Base-by-base conservation (phyloP, 1,284 basidiomycete species). In the Hymenochaete sp. region DNA sequence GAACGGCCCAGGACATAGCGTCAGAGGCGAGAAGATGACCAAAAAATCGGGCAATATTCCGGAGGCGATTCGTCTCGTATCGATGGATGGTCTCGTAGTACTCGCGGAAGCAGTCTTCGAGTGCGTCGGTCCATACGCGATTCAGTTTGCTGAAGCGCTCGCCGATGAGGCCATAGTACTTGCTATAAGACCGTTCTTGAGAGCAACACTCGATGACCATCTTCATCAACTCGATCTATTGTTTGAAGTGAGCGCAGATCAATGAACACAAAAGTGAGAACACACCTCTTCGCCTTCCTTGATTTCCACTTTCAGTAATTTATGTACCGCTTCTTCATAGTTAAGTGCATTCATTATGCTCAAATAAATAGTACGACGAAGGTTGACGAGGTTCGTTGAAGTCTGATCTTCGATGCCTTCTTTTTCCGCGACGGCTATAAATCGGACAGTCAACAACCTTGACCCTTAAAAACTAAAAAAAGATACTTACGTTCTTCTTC, bases 141-240 rank as follows among this genome's bases (percentile, higher is more conserved):
- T 96, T 93, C 55, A 98, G 73, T 66, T 96, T 96, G 70, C 88
- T 88, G 67, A 98, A 93, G 9, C 95, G 83, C 65, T 98, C 95
- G 44, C 92, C 93, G 56, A 97, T 79, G 27, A 97, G 79, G 16
- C 95, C 95, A 60, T 95, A 98, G 71, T 97, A 98, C 32, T 79
- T 90, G 8, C 88, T 88, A 63, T 97, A 98, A 0, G 95, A 93
- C 3, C 95, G 85, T 62, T 98, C 95, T 70, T 98, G 95, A 2
- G 95, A 98, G 62, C 95, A 98, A 82, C 95, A 98, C 60, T 98
- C 95, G 63, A 98, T 86, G 50, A 98, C 78, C 95, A 98, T 98
- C 71, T 98, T 98, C 65, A 89, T 82, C 43, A 98, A 67, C 64
- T 98, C 95, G 56, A 92, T 88, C 87, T 93, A 56, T 5, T 45